Base-by-base conservation (phyloP, 2,329 filamentous ascomycete species). In the Exophiala dermatitidis region DNA sequence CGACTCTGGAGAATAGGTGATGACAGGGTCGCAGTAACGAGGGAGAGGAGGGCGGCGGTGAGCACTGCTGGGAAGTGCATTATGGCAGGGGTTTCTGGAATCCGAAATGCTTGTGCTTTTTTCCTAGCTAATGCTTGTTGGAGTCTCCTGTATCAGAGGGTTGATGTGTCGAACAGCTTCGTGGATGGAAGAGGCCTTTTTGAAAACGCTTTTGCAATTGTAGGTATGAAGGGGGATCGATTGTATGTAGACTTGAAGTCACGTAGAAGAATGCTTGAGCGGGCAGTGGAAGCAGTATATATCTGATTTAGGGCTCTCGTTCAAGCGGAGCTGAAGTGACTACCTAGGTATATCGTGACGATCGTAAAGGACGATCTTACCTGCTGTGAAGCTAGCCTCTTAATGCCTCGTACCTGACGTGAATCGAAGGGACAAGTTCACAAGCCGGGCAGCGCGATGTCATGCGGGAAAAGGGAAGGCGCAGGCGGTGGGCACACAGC, bases 61-160 rank as follows among this genome's bases (percentile, higher is more conserved):
- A 61, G 40, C 26, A 52, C 8, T 29, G 45, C 32, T 26, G 51
- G 36, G 48, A 58, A 42, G 28, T 58, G 52, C 60, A 62, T 62
- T 12, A 28, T 41, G 52, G 32, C 56, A 44, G n/a, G 32, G 41
- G 47, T 9, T 32, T 10, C 8, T 41, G 30, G 30, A 36, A 45
- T 31, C 29, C 3, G 19, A 29, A 34, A 40, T 41, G 36, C 33
- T 30, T 10, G n/a, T 6, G 9, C 30, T 12, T 48, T n/a, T 30
- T 26, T 12, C 9, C 12, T 7, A 26, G 33, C 33, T 34, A 10
- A 5, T 41, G 37, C 9, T 5, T 41, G 37, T 5, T 41, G 37
- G 9, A 7, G 7, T 7, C 33, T 36, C n/a, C 33, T 36, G n/a
- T 36, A 7, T 36, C 7, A 36, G 33, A 36, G 33, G n/a, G 33